Evolutionary conservation across 2,329 filamentous ascomycete species (phyloP).

Genomic region (Pseudogymnoascus sp.): DNA sequence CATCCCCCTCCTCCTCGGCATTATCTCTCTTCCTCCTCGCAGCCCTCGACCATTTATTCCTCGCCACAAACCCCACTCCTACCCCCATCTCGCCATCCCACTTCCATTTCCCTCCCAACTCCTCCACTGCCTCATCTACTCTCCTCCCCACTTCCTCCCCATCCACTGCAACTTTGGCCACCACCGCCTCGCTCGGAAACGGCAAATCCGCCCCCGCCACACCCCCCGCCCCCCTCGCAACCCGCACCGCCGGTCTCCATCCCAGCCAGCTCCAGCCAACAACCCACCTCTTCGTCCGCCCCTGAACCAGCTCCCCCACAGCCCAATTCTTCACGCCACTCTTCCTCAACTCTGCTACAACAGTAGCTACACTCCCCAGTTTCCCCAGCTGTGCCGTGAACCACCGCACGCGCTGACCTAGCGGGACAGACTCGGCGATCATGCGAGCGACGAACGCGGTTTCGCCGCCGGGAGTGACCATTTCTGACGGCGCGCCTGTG

Average conservation of each 20-base stretch:
- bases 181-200: conserved; percentile 42
- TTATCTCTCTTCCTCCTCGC: conserved; percentile 31
- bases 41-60: conserved; percentile 28
- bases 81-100: conserved; percentile 21
- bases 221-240: conserved; percentile 28
- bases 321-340: conserved; percentile 67
- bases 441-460: conserved; percentile 64
- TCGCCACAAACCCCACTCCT: conserved; percentile 25
- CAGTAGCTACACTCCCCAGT: conserved; percentile 54
- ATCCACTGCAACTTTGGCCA: conserved; percentile 51
- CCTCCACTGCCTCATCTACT: conserved; percentile 24
- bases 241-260: conserved; percentile 49
- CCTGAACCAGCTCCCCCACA: conserved; percentile 70
- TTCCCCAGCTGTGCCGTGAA: conserved; percentile 90
- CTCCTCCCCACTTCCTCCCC: conserved; percentile 60
- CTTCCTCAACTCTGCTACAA: conserved; percentile 52
- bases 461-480: conserved; percentile 77
- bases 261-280: conserved; percentile 77
- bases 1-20: conserved; percentile 15
- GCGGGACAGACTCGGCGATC: conserved; percentile 56
- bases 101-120: conserved; percentile 24
- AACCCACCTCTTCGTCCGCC: conserved; percentile 77
- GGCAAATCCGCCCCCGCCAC: conserved; percentile 36
- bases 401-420: conserved; percentile 64
- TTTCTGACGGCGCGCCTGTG: conserved; percentile 73